These are phyloP conservation scores for Fraxinus velutina DNA, from an alignment of 305 asterid species.

Conservation along the genomic window DNA sequence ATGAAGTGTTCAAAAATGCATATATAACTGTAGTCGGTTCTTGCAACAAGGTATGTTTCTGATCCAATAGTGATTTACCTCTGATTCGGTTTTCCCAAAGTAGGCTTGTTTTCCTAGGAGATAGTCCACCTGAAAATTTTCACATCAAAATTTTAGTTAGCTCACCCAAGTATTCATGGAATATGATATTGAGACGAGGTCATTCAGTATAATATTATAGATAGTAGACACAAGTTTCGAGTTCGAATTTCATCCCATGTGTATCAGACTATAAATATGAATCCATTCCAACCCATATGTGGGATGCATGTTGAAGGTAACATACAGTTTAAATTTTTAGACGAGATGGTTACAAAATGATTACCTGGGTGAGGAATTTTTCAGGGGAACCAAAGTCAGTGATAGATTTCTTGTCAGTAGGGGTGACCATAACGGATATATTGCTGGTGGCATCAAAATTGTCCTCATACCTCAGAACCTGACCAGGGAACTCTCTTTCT, in stretches of 20 bases:
- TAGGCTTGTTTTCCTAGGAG: conserved; percentile 81
- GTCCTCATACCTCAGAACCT: conserved; percentile 85
- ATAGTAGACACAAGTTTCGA: background rate
- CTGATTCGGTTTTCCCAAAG: conserved; percentile 81
- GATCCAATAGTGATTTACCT: conserved; percentile 45
- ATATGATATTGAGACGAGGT: background rate
- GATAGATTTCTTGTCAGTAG: conserved; percentile 85
- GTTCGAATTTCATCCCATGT: background rate
- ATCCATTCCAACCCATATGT: background rate
- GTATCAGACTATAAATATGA: background rate
- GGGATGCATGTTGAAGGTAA: background rate
- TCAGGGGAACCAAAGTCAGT: conserved; percentile 80
- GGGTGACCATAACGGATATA: conserved; percentile 54
- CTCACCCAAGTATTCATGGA: background rate
- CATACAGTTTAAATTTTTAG: background rate
- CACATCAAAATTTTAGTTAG: background rate
- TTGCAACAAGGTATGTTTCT: background rate
- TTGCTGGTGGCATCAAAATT: conserved; percentile 75
- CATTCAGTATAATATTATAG: background rate
- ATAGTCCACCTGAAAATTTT: conserved; percentile 65
- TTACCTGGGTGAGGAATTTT: conserved; percentile 67
- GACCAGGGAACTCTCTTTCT: conserved; percentile 84
- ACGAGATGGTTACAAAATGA: background rate
- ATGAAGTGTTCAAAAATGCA: background rate
- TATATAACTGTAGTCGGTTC: background rate